Evolutionary conservation across 2,329 filamentous ascomycete genomes (phyloP).

Genomic region (Aureobasidium melanogenum): DNA sequence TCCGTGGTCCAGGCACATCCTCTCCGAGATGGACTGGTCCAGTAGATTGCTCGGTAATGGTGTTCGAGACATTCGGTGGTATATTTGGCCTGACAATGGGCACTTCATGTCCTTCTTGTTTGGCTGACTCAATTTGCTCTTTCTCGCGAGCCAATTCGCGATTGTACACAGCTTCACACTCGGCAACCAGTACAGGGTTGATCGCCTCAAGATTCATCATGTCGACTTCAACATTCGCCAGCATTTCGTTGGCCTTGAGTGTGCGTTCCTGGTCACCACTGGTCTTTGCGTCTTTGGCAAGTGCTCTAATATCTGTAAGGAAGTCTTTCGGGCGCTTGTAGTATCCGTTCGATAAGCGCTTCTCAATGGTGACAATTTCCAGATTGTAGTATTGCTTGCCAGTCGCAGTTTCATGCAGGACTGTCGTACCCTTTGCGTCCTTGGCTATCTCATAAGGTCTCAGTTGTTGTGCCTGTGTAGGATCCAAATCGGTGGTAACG

Average conservation of each 20-base stretch:
- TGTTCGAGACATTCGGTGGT: conserved; percentile 31
- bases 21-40: conserved; percentile 52
- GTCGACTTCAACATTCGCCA: conserved; percentile 90
- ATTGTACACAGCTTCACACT: conserved; percentile 75
- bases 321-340: conserved; percentile 90
- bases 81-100: conserved; percentile 32
- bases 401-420: conserved; percentile 64
- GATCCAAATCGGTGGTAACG: conserved; percentile 51
- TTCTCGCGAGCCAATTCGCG: conserved; percentile 59
- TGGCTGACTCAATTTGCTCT: conserved; percentile 44
- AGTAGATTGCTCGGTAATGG: conserved; percentile 33
- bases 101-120: conserved; percentile 44
- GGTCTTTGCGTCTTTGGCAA: conserved; percentile 76
- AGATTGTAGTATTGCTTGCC: conserved; percentile 93
- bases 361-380: conserved; percentile 86
- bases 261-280: conserved; percentile 75
- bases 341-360: conserved; percentile 92
- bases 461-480: conserved; percentile 46
- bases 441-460: conserved; percentile 72
- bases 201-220: conserved; percentile 64
- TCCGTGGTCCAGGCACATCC: conserved; percentile 45
- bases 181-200: conserved; percentile 53
- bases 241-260: conserved; percentile 81
- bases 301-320: conserved; percentile 71
- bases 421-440: conserved; percentile 69